These are phyloP conservation scores for Handroanthus guayacan DNA, from an alignment of 257 asterid species.

Conservation along the genomic window DNA sequence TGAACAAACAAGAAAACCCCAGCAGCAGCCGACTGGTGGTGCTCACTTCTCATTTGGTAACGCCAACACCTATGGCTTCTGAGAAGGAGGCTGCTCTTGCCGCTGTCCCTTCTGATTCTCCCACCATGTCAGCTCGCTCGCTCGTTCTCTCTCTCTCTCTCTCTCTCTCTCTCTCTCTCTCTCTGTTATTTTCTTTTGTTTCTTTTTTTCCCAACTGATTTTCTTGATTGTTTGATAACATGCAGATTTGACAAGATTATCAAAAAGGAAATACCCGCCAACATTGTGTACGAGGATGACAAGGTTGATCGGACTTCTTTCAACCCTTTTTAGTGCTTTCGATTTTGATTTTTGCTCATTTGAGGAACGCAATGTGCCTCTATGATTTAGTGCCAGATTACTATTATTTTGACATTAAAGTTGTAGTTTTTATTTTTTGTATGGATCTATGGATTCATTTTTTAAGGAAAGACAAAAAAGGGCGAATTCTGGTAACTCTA, in stretches of 20 bases:
- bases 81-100: conserved; percentile 92
- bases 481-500: conserved; percentile 3
- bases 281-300: conserved; percentile 86
- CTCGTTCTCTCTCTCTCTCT: background rate
- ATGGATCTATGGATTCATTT: background rate
- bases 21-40: conserved; percentile 50
- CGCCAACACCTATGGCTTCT: conserved; percentile 70
- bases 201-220: conserved; percentile 17
- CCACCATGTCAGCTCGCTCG: conserved; percentile 60
- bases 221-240: background rate
- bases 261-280: conserved; percentile 81
- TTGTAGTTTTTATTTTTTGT: conserved; percentile 8
- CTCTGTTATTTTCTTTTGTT: background rate
- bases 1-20: conserved; percentile 38
- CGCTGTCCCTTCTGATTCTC: conserved; percentile 75
- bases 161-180: background rate
- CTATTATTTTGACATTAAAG: conserved; percentile 4
- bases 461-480: background rate
- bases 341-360: background rate
- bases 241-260: conserved; percentile 95
- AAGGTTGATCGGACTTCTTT: conserved; percentile 50
- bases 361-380: conserved; percentile 6
- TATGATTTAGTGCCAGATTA: background rate
- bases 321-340: background rate
- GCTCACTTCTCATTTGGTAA: conserved; percentile 48